Conservation (phyloP, 192 early-diverging fungal genomes). For the Mortierella antarctica region DNA sequence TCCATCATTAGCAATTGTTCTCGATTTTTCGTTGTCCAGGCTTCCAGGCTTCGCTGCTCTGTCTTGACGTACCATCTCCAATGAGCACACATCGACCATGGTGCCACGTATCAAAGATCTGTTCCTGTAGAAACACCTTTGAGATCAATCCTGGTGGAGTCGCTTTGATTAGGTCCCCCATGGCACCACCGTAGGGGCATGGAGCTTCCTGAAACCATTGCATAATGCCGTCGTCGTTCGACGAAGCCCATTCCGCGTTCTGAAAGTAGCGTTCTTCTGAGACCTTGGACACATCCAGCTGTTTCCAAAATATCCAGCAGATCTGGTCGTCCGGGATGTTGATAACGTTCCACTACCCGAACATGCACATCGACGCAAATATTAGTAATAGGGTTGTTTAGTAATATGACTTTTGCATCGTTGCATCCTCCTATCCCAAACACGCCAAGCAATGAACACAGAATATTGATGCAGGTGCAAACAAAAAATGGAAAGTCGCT, state of each 20-base stretch:
- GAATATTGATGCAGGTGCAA: too few species aligned
- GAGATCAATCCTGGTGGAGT: not conserved
- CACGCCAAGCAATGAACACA: too few species aligned
- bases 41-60: too few species aligned
- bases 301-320: constrained; percentile 13
- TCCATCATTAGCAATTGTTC: not conserved
- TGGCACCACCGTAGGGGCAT: constrained; percentile 8
- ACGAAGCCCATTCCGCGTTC: not conserved
- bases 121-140: constrained; percentile 5
- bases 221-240: not conserved
- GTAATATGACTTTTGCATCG: not conserved
- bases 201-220: not conserved
- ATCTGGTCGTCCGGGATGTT: constrained; percentile 22
- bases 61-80: constrained; percentile 16
- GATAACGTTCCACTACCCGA: constrained; percentile 3
- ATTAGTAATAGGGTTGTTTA: not conserved
- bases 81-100: constrained; percentile 12
- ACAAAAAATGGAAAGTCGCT: too few species aligned
- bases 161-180: constrained; percentile 9
- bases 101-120: constrained; percentile 16
- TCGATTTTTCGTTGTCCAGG: not conserved
- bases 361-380: not conserved
- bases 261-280: not conserved
- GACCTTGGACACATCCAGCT: not conserved
- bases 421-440: too few species aligned